A percentile compares a stretch with the other conserved stretches of the same genome.
These are phyloP conservation scores for Fusarium praegraminearum DNA, from an alignment of 2,329 filamentous ascomycete genomes.

Conservation along the genomic window DNA sequence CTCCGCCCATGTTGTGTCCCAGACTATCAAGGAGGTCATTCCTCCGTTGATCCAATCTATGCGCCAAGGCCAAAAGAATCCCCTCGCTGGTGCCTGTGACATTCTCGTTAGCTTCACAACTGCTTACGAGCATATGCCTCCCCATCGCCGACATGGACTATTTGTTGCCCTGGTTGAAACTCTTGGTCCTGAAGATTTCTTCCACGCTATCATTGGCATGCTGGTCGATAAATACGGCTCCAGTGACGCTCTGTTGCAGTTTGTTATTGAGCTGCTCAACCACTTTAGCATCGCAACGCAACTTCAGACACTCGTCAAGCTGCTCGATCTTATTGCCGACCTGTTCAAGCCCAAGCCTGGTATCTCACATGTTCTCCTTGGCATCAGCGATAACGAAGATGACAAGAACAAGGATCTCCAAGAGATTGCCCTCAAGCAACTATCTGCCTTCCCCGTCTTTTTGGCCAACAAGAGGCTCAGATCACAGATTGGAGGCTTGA, in stretches of 20 bases:
- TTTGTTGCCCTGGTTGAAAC: slow-evolving; percentile 89
- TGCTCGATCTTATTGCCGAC: slow-evolving; percentile 80
- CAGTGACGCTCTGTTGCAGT: slow-evolving; percentile 78
- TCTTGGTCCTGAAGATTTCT: slow-evolving; percentile 85
- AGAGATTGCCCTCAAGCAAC: slow-evolving; percentile 65
- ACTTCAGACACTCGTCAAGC: slow-evolving; percentile 80
- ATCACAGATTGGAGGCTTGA: slow-evolving; percentile 66
- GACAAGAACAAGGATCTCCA: slow-evolving; percentile 64
- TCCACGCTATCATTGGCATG: slow-evolving; percentile 89
- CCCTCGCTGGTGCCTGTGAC: slow-evolving; percentile 85
- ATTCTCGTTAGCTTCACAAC: slow-evolving; percentile 95
- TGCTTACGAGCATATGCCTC: slow-evolving; percentile 94
- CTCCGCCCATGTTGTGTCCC: slow-evolving; percentile 94
- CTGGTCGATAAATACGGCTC: slow-evolving; percentile 88
- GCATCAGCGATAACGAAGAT: slow-evolving; percentile 61
- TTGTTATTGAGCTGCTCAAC: slow-evolving; percentile 79
- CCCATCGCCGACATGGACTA: slow-evolving; percentile 82
- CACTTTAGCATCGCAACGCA: slow-evolving; percentile 81
- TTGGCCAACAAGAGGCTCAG: slow-evolving; percentile 69
- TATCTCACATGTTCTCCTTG: slow-evolving; percentile 79
- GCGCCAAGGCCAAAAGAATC: slow-evolving; percentile 80
- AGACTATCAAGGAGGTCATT: slow-evolving; percentile 93
- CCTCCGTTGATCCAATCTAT: slow-evolving; percentile 90
- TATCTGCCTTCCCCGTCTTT: slow-evolving; percentile 68
- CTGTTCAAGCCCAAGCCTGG: slow-evolving; percentile 79